A percentile compares a stretch with the other conserved stretches of the same genome.
Evolutionary conservation across 768 basidiomycete species (phyloP).

Genomic region (Sporobolomyces pararoseus): DNA sequence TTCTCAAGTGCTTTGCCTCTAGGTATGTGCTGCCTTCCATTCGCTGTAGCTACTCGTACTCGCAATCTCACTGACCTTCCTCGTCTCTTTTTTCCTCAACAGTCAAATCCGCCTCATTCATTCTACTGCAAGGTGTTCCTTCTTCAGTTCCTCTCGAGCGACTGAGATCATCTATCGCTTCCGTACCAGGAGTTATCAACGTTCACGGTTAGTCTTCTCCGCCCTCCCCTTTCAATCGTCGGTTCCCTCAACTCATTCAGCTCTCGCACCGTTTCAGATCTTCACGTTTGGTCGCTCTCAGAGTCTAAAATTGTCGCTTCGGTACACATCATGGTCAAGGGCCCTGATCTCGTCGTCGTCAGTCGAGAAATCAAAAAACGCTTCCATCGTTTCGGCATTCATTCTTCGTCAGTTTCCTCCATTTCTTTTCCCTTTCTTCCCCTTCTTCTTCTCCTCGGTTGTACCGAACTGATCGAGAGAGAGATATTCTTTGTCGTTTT

Average conservation of each 20-base stretch:
- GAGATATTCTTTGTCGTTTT: too few species aligned
- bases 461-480: too few species aligned
- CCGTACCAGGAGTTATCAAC: constrained; percentile 77
- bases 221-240: background rate
- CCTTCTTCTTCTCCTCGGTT: background rate
- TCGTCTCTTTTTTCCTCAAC: constrained; percentile 33
- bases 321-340: constrained; percentile 81
- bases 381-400: constrained; percentile 86
- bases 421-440: background rate
- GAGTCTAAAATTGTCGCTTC: constrained; percentile 92
- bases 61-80: constrained; percentile 5
- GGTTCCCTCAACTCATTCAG: background rate
- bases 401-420: constrained; percentile 56
- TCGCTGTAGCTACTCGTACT: background rate
- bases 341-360: constrained; percentile 85
- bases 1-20: constrained; percentile 92
- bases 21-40: constrained; percentile 46
- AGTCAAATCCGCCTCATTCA: constrained; percentile 80
- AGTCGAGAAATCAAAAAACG: constrained; percentile 76
- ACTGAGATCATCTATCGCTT: constrained; percentile 73
- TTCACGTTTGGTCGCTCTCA: constrained; percentile 96
- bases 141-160: constrained; percentile 82
- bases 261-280: constrained; percentile 52
- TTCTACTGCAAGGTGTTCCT: constrained; percentile 90
- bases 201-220: constrained; percentile 61